Base-by-base conservation (phyloP, 257 asterid genomes). In the Ophiorrhiza pumila region DNA sequence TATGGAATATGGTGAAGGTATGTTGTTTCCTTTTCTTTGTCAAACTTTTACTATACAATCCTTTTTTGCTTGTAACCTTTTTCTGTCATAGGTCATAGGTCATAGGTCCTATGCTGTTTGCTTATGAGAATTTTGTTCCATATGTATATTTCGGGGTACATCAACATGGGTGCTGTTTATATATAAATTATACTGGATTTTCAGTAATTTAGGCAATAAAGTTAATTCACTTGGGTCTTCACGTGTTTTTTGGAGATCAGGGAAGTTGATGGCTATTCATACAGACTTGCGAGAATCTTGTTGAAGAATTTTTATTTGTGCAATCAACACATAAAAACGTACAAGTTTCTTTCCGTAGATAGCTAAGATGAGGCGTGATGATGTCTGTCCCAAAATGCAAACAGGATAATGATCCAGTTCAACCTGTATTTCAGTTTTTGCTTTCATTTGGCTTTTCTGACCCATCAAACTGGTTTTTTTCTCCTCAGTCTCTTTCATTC, bases 1-100 rank as follows among this genome's bases (percentile, higher is more conserved):
- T 83, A 94, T 94, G 98, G 98, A 94, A 79, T 94, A 87, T 74
- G 98, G 98, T 72, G 98, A 94, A 80, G 96, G 98, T 93, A 41
- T 62, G 89, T 80, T 18, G 67, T 78, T 79, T 39, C 72, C 71
- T 73, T 59, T 67, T 62, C 64, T 53, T 76, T 63, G 17, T 68
- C 74, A 58, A 73, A 69, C 39, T 79, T 63, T 23, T 55, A 53
- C 42, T 50, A 39, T 27, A 68, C 29, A 10, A 11, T 49, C 27
- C 0, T 46, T 69, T 25, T 46, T 70, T 41, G 23, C 69, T 67
- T 39, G 18, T 74, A 50, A n/a, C n/a, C 22, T 34, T 68, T 53
- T 41, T 60, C 68, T 41, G 22, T 56, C 23, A 35, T 55, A 56
- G 20, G 32, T 69, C 45, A 37, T 22, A 3, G 15, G 23, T 47